Evolutionary conservation across 768 basidiomycete genomes (phyloP), one percentile per base, ranked within the genome.

Genomic region (Kwoniella newhampshirensis): DNA sequence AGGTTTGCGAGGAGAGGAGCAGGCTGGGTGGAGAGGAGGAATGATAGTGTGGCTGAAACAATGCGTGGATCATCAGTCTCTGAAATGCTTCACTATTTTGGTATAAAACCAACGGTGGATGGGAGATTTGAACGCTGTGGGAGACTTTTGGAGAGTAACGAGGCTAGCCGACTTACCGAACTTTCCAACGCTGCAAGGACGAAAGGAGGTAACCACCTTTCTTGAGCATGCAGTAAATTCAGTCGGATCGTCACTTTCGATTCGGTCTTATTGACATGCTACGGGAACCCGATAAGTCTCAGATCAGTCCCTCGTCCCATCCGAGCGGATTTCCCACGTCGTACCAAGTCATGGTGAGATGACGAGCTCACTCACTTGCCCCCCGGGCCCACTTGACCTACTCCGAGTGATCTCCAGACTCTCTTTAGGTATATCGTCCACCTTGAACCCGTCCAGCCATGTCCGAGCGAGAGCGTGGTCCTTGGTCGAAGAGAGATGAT

Each of bases 251-350:
- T 63, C 13, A 73, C 73, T 54, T 76, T 76, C 15, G 75, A 73
- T 54, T 67, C 68, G n/a, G 74, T 71, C 54, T 71, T 76, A 45
- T 76, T 76, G 21, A 76, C 75, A 59, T 76, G 74, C 75, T 76
- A 32, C 32, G 32, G 32, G 6, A 6, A 32, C 32, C 6, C 32
- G 7, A 32, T 13, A 6, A 32, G 13, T 6, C 7, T 32, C 32
- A 32, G 13, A 6, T 13, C 13, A 6, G 32, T 32, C 32, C 13
- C 32, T 6, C 32, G 32, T 6, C 32, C 32, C 32, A n/a, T n/a
- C n/a, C n/a, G n/a, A n/a, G n/a, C n/a, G n/a, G n/a, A n/a, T n/a
- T n/a, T n/a, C n/a, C n/a, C n/a, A n/a, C n/a, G n/a, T n/a, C n/a
- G n/a, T n/a, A n/a, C n/a, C n/a, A n/a, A n/a, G n/a, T n/a, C n/a